phyloP scores from a whole-genome alignment of 352 stramenopile genomes.

The Pythium volutum region DNA sequence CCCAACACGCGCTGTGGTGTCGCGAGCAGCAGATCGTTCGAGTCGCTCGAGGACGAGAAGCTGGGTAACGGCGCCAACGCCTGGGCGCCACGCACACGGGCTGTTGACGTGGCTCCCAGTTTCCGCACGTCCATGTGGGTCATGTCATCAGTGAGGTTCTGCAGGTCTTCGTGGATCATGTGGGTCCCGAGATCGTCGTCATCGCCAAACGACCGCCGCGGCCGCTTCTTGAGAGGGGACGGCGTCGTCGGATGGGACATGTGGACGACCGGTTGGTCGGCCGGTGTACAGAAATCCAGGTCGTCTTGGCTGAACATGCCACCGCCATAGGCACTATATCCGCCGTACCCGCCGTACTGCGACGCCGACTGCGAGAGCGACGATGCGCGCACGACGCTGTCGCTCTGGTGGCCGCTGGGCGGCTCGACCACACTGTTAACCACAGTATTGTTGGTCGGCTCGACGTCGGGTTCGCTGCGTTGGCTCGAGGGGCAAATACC shows the following conservation, averaged over 20 bases:
- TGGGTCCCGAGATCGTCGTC: slow-evolving; percentile 20
- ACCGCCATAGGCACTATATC: slow-evolving; percentile 15
- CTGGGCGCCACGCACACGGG: not conserved
- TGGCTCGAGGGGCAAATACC: slow-evolving; percentile 51
- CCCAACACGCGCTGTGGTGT: slow-evolving; percentile 32
- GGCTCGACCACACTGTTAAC: not conserved
- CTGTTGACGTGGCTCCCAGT: not conserved
- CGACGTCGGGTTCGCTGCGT: slow-evolving; percentile 64
- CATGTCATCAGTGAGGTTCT: slow-evolving; percentile 73
- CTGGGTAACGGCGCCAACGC: slow-evolving; percentile 28
- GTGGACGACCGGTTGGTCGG: slow-evolving; percentile 79
- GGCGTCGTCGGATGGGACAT: slow-evolving; percentile 80
- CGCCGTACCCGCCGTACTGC: slow-evolving; percentile 13
- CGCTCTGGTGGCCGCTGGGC: not conserved
- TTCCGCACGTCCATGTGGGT: slow-evolving; percentile 64
- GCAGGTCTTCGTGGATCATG: slow-evolving; percentile 58
- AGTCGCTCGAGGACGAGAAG: slow-evolving; percentile 50
- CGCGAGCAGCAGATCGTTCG: slow-evolving; percentile 30
- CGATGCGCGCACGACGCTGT: slow-evolving; percentile 3
- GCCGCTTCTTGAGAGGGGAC: slow-evolving; percentile 78
- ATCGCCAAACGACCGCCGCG: slow-evolving; percentile 26
- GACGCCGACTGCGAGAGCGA: slow-evolving; percentile 25
- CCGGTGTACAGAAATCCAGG: slow-evolving; percentile 80
- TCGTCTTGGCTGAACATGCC: slow-evolving; percentile 82
- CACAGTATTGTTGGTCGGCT: slow-evolving; percentile 31